phyloP scores from a whole-genome alignment of 140 eudicot species.

The Senecio squalidus region DNA sequence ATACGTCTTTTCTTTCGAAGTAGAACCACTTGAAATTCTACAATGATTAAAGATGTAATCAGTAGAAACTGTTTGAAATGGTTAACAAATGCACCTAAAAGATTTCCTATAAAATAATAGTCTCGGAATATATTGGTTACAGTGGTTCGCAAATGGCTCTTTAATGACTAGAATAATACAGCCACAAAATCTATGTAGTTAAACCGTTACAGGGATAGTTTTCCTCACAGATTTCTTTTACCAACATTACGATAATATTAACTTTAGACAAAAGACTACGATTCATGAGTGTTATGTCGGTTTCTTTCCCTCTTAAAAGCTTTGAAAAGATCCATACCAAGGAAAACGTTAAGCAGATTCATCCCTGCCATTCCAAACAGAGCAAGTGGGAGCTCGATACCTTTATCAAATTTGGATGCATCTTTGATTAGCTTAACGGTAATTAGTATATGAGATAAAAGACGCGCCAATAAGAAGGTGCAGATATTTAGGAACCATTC shows the following conservation, averaged over 20 bases:
- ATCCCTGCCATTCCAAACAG: conserved; percentile 81
- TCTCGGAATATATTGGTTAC: not conserved
- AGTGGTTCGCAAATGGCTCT: not conserved
- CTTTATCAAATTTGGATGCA: conserved; percentile 76
- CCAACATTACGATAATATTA: too few relatives aligned
- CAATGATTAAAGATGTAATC: too few relatives aligned
- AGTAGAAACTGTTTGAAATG: too few relatives aligned
- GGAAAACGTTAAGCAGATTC: conserved; percentile 68
- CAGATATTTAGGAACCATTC: conserved; percentile 76
- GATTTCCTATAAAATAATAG: too few relatives aligned
- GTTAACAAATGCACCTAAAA: too few relatives aligned
- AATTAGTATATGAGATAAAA: conserved; percentile 61
- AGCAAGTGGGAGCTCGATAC: conserved; percentile 88
- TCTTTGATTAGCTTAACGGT: conserved; percentile 64
- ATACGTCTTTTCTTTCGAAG: too few relatives aligned
- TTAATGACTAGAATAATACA: not conserved
- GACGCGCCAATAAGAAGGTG: conserved; percentile 59
- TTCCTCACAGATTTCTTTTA: too few relatives aligned
- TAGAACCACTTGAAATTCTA: too few relatives aligned
- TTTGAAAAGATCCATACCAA: conserved; percentile 66
- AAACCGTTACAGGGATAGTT: too few relatives aligned
- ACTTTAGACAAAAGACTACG: too few relatives aligned
- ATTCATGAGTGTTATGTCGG: conserved; percentile 13
- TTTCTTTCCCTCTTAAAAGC: conserved; percentile 56
- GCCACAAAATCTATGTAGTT: not conserved